Percentiles rank a stretch among this genome's conserved stretches.
phyloP scores from a whole-genome alignment of 2,329 filamentous ascomycete genomes.

The Diaporthe aspalathi region DNA sequence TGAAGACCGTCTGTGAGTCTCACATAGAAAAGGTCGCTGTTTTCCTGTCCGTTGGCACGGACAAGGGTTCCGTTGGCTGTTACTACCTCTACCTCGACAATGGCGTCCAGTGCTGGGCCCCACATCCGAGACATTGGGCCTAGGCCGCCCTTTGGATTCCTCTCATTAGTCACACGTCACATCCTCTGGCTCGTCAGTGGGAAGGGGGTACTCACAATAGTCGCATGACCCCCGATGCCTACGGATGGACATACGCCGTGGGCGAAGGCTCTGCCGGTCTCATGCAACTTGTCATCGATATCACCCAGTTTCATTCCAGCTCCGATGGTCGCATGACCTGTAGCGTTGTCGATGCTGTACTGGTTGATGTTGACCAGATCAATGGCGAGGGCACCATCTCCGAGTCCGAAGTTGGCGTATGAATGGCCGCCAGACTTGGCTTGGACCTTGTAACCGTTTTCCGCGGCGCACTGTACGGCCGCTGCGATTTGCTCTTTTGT shows the following conservation, averaged over 20 bases:
- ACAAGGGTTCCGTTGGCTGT: slow-evolving; percentile 65
- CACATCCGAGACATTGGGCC: slow-evolving; percentile 70
- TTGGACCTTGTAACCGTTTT: slow-evolving; percentile 65
- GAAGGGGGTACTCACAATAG: slow-evolving; percentile 54
- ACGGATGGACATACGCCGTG: slow-evolving; percentile 71
- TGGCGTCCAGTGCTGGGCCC: slow-evolving; percentile 66
- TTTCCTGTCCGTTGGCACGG: slow-evolving; percentile 58
- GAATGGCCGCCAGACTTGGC: slow-evolving; percentile 74
- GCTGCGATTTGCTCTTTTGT: slow-evolving; percentile 65
- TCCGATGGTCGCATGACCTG: slow-evolving; percentile 67
- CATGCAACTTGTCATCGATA: slow-evolving; percentile 61
- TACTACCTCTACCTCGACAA: slow-evolving; percentile 66
- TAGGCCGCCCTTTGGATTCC: slow-evolving; percentile 60
- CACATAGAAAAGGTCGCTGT: slow-evolving; percentile 66
- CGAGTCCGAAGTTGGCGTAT: slow-evolving; percentile 58
- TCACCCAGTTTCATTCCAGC: slow-evolving; percentile 64
- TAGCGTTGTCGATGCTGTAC: slow-evolving; percentile 63
- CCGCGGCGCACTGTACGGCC: slow-evolving; percentile 67
- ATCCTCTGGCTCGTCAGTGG: no score
- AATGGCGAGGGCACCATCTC: slow-evolving; percentile 61
- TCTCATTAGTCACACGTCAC: background rate
- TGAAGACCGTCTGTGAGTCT: slow-evolving; percentile 38
- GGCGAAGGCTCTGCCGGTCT: slow-evolving; percentile 66
- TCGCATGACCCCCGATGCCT: slow-evolving; percentile 69
- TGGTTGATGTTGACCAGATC: slow-evolving; percentile 65